phyloP scores from a whole-genome alignment of 202 grass and related monocot genomes.

The Hordeum pubiflorum region DNA sequence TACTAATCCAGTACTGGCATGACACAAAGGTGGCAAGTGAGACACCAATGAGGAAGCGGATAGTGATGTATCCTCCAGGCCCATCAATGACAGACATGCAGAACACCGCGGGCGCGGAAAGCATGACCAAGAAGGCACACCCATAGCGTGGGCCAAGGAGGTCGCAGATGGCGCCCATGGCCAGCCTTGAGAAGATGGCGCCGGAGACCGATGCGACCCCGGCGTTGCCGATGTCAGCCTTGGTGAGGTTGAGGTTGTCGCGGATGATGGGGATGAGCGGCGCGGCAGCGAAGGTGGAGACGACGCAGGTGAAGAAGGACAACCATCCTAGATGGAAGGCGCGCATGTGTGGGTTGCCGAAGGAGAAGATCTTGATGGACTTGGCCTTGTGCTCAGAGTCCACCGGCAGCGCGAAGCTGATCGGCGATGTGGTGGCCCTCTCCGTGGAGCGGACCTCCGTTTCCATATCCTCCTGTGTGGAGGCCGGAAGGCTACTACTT shows the following conservation, averaged over 20 bases:
- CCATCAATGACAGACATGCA: not conserved
- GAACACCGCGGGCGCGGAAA: not conserved
- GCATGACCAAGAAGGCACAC: slow-evolving; percentile 59
- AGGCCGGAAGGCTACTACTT: not conserved
- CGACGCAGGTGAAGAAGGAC: slow-evolving; percentile 78
- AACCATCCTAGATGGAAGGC: slow-evolving; percentile 79
- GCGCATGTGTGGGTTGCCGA: slow-evolving; percentile 64
- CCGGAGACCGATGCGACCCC: slow-evolving; percentile 68
- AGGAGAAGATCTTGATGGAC: slow-evolving; percentile 49
- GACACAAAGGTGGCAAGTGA: not conserved
- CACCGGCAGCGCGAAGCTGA: slow-evolving; percentile 46
- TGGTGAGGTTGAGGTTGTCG: slow-evolving; percentile 60
- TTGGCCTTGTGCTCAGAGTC: slow-evolving; percentile 93
- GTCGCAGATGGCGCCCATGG: slow-evolving; percentile 76
- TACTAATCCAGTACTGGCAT: not conserved
- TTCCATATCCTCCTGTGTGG: not conserved
- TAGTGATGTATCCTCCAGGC: not conserved
- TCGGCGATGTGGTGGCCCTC: not conserved
- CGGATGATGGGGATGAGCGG: slow-evolving; percentile 44
- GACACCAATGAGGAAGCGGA: not conserved
- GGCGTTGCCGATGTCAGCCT: slow-evolving; percentile 69
- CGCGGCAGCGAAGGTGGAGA: slow-evolving; percentile 4
- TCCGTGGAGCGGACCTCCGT: not conserved
- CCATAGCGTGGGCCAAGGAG: slow-evolving; percentile 65
- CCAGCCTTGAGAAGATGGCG: slow-evolving; percentile 66